These are phyloP conservation scores for Balansia obtecta DNA, from an alignment of 2,329 filamentous ascomycete genomes.

Conservation along the genomic window DNA sequence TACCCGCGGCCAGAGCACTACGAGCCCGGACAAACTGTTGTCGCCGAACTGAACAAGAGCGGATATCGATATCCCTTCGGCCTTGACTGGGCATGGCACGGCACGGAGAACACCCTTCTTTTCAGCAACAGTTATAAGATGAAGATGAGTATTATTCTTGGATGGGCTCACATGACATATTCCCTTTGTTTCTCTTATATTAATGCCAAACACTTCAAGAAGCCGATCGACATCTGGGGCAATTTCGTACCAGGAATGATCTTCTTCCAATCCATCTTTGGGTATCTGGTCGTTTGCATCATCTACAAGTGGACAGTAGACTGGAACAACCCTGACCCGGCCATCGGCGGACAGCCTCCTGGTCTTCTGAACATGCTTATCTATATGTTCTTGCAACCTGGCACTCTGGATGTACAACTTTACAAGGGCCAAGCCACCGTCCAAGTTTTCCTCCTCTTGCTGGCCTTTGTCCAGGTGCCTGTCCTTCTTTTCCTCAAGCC, in stretches of 20 bases:
- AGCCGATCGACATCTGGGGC: slow-evolving; percentile 88
- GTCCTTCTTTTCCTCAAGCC: slow-evolving; percentile 90
- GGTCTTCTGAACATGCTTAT: slow-evolving; percentile 97
- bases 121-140: slow-evolving; percentile 99
- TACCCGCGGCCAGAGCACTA: slow-evolving; percentile 59
- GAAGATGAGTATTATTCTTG: slow-evolving; percentile 97
- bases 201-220: slow-evolving; percentile 92
- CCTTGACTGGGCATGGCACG: slow-evolving; percentile 93
- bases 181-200: slow-evolving; percentile 85
- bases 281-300: slow-evolving; percentile 87
- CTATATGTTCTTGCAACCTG: slow-evolving; percentile 95
- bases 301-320: slow-evolving; percentile 95
- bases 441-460: slow-evolving; percentile 65
- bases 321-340: slow-evolving; percentile 46
- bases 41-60: slow-evolving; percentile 50
- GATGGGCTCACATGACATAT: slow-evolving; percentile 98
- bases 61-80: slow-evolving; percentile 90
- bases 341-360: slow-evolving; percentile 50
- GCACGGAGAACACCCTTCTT: slow-evolving; percentile 83
- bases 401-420: slow-evolving; percentile 57
- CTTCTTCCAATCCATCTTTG: slow-evolving; percentile 98
- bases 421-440: slow-evolving; percentile 67
- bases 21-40: slow-evolving; percentile 49
- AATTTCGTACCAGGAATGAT: slow-evolving; percentile 98
- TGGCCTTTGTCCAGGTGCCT: slow-evolving; percentile 80